These are phyloP conservation scores for Clavispora vitiphila DNA, from an alignment of 805 yeast genomes.

Conservation along the genomic window DNA sequence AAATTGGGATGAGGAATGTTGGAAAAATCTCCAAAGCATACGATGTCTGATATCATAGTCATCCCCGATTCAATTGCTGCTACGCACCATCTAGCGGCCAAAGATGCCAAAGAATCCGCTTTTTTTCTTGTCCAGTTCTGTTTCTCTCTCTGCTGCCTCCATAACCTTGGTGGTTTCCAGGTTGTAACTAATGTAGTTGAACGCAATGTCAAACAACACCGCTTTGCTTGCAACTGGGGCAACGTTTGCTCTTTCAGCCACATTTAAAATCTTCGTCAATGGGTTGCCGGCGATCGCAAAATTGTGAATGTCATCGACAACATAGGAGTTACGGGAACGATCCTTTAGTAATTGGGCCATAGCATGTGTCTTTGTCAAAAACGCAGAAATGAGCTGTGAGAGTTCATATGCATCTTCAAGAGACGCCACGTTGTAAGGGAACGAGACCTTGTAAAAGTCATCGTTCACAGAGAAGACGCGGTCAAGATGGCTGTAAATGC, in stretches of 20 bases:
- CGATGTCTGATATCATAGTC: no score
- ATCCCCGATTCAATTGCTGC: no score
- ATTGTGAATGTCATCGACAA: conserved; percentile 42
- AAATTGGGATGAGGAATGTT: no score
- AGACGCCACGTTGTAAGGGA: conserved; percentile 39
- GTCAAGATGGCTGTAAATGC: conserved; percentile 28
- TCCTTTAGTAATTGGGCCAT: conserved; percentile 44
- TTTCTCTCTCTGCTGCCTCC: conserved; percentile 7
- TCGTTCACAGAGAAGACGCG: conserved; percentile 12
- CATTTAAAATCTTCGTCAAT: conserved; percentile 18
- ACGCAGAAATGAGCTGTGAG: conserved; percentile 13
- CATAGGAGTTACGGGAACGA: conserved; percentile 3
- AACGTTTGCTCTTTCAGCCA: conserved; percentile 22
- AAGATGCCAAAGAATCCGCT: conserved; percentile 71
- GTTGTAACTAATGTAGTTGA: conserved; percentile 63
- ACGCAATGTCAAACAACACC: conserved; percentile 86
- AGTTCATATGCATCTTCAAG: conserved; percentile 27
- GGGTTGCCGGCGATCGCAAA: conserved; percentile 29
- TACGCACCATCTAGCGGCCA: conserved; percentile 39
- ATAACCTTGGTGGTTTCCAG: conserved; percentile 11
- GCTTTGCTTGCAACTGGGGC: conserved; percentile 76
- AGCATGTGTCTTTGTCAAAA: conserved; percentile 31
- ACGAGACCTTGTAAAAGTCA: conserved; percentile 29
- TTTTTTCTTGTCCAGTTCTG: conserved; percentile 39
- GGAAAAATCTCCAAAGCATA: no score